Conservation (phyloP, 306 rosid species). For the Inga oerstediana region DNA sequence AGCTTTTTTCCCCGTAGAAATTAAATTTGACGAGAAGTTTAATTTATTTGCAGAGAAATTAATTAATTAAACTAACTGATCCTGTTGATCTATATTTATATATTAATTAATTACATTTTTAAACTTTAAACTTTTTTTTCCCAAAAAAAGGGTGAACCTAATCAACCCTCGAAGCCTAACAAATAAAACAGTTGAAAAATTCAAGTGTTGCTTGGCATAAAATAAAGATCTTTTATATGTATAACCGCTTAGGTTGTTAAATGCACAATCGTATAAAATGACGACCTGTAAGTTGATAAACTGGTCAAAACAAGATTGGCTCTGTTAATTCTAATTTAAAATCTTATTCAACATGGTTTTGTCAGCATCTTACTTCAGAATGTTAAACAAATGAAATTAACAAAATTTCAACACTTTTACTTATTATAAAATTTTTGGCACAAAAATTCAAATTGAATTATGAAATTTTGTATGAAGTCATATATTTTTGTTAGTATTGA, state of each 20-base stretch:
- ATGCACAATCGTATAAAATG: not conserved
- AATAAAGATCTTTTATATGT: not conserved
- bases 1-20: not conserved
- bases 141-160: not conserved
- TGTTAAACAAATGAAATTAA: not conserved
- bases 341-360: not conserved
- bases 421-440: constrained; percentile 2
- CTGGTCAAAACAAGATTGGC: constrained; percentile 2
- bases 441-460: not conserved
- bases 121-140: no score
- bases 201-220: not conserved
- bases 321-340: not conserved
- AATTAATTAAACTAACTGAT: not conserved
- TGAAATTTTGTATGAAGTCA: not conserved
- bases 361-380: not conserved
- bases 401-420: not conserved
- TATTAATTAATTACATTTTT: no score
- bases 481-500: not conserved
- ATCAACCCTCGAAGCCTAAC: not conserved
- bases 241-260: not conserved
- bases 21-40: not conserved
- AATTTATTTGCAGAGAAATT: not conserved
- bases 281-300: constrained; percentile 1
- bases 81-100: no score
- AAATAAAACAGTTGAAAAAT: not conserved